These are phyloP conservation scores for Terfezia claveryi DNA, from an alignment of 495 filamentous ascomycete genomes.

Conservation along the genomic window DNA sequence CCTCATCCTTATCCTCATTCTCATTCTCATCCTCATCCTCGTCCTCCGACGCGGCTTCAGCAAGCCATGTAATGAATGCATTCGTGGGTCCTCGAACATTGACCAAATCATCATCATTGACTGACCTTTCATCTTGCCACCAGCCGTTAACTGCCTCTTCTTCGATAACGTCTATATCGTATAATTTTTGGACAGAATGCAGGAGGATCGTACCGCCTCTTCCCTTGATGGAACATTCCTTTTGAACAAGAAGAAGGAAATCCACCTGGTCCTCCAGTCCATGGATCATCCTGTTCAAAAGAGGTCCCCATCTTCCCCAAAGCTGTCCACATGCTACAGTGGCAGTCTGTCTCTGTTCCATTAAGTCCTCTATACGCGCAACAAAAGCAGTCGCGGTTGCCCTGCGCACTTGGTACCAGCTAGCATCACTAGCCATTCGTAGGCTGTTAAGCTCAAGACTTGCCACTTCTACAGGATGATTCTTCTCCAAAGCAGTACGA, in stretches of 20 bases:
- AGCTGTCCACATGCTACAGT: conserved; percentile 45
- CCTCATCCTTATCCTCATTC: conserved; percentile 29
- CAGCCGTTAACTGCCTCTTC: conserved; percentile 73
- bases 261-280: conserved; percentile 61
- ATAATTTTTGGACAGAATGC: conserved; percentile 55
- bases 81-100: conserved; percentile 48
- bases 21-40: conserved; percentile 49
- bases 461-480: conserved; percentile 59
- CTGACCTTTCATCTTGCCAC: conserved; percentile 56
- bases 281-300: conserved; percentile 25
- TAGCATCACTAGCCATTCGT: conserved; percentile 71
- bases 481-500: conserved; percentile 53
- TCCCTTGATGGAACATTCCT: conserved; percentile 40
- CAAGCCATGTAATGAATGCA: conserved; percentile 69
- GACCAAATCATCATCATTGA: conserved; percentile 39
- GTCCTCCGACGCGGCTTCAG: conserved; percentile 59
- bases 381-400: conserved; percentile 70
- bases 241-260: conserved; percentile 59
- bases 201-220: conserved; percentile 43
- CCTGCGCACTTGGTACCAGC: conserved; percentile 64
- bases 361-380: conserved; percentile 52
- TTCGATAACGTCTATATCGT: conserved; percentile 65
- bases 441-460: conserved; percentile 77
- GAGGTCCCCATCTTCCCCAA: conserved; percentile 31
- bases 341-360: conserved; percentile 29